Percentiles rank a stretch among this genome's conserved stretches.
phyloP scores from a whole-genome alignment of 805 yeast species.

The Debaryomyces maramus region DNA sequence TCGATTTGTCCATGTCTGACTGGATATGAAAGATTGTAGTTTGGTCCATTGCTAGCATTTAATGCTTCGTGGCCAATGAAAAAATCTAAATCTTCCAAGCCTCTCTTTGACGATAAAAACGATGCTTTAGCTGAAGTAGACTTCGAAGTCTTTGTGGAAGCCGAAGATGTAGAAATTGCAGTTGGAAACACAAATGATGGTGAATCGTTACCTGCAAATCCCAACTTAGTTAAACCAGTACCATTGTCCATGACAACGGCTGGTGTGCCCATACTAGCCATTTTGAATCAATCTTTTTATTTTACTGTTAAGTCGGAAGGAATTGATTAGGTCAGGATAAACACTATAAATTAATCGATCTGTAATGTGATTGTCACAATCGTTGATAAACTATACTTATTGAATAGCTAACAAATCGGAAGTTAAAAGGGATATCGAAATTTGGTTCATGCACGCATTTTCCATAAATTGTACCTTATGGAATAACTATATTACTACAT shows the following conservation, averaged over 20 bases:
- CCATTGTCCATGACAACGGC: constrained; percentile 99
- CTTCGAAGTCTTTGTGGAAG: constrained; percentile 42
- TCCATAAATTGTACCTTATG: too few species aligned
- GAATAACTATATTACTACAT: too few species aligned
- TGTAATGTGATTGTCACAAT: neutral
- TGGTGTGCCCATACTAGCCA: constrained; percentile 74
- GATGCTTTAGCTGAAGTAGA: constrained; percentile 50
- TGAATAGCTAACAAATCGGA: too few species aligned
- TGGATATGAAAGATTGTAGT: constrained; percentile 86
- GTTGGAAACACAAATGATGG: constrained; percentile 98
- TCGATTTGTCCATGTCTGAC: constrained; percentile 97
- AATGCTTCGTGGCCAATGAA: constrained; percentile 95
- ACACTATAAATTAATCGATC: neutral
- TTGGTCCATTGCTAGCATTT: constrained; percentile 85
- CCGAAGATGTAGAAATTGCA: constrained; percentile 80
- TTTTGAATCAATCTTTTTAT: constrained; percentile 18
- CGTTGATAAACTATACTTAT: too few species aligned
- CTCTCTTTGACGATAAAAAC: constrained; percentile 67
- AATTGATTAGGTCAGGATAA: neutral
- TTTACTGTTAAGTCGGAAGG: neutral
- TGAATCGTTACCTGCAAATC: constrained; percentile 97
- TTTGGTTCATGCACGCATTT: neutral
- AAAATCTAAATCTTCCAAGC: constrained; percentile 91
- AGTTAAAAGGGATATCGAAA: neutral
- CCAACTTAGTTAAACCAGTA: constrained; percentile 95